Evolutionary conservation across 169 alveolate genomes (phyloP), one percentile per base, ranked within the genome.

Genomic region (Babesia ovata): DNA sequence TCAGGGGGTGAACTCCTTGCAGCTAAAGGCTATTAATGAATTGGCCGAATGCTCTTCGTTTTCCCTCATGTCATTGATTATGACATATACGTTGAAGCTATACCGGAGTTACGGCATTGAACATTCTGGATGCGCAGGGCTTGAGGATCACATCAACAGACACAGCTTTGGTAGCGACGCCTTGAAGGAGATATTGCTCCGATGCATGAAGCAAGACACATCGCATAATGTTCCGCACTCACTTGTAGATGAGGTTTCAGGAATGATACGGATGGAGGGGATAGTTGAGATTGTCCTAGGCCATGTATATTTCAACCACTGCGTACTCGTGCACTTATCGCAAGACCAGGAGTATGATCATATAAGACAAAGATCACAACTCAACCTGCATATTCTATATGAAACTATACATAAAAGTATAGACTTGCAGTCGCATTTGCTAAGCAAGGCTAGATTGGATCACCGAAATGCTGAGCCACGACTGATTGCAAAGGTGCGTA

Each of bases 1-100:
- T 10, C 19, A 10, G 1, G 53, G 57, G 33, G 16, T 67, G 2
- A 53, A 19, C 29, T 33, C 44, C 13, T 26, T 67, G 39, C 76
- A 21, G 9, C 65, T 67, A 17, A 50, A 54, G 56, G 53, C 67
- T 8, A 50, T 4, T 19, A 49, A 57, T 26, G 76, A 67, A 9
- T 36, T 67, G 29, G 56, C 44, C 9, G 54, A 54, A 19, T 22
- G 44, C 24, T 0, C 39, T 12, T 10, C 63, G 6, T 12, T 54
- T 8, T 50, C 46, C 22, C 65, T 67, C 29, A 11, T 67, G 4
- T 4, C 36, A 16, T 13, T 42, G 24, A 12, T 67, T 6, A 8
- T 26, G 28, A 16, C 0, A 0, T 46, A 48, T 45, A 63, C 46
- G 28, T 7, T 19, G 4, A 24, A 22, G 0, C 4, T 49, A 8